These are phyloP conservation scores for Candida ortonii DNA, from an alignment of 805 yeast genomes.

Conservation along the genomic window DNA sequence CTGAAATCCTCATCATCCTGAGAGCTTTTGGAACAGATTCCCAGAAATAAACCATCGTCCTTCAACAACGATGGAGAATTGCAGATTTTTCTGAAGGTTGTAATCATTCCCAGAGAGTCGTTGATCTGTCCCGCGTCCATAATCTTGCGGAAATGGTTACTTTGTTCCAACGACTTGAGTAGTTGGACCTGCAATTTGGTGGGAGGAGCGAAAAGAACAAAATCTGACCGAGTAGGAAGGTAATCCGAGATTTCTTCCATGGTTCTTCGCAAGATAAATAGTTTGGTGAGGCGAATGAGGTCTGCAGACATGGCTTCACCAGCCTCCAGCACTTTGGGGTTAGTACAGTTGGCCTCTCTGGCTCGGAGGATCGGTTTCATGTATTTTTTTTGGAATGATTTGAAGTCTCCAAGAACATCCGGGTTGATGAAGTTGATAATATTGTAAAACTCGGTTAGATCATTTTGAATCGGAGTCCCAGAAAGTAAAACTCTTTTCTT, in stretches of 20 bases:
- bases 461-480: slow-evolving; percentile 76
- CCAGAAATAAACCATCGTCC: slow-evolving; percentile 46
- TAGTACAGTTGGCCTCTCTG: slow-evolving; percentile 60
- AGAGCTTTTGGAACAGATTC: slow-evolving; percentile 21
- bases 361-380: slow-evolving; percentile 71
- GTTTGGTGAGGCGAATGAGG: slow-evolving; percentile 58
- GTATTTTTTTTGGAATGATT: slow-evolving; percentile 55
- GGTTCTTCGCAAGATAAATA: slow-evolving; percentile 72
- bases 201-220: slow-evolving; percentile 76
- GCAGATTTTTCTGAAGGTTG: slow-evolving; percentile 74
- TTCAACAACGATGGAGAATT: slow-evolving; percentile 69
- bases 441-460: slow-evolving; percentile 75
- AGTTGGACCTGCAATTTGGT: slow-evolving; percentile 55
- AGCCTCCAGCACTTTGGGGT: slow-evolving; percentile 42
- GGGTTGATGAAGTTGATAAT: slow-evolving; percentile 84
- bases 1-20: slow-evolving; percentile 25
- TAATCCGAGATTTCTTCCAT: slow-evolving; percentile 51
- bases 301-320: slow-evolving; percentile 68
- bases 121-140: slow-evolving; percentile 30
- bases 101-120: slow-evolving; percentile 65
- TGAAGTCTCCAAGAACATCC: slow-evolving; percentile 64
- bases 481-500: slow-evolving; percentile 63
- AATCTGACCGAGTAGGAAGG: slow-evolving; percentile 73
- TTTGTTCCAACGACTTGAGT: slow-evolving; percentile 48
- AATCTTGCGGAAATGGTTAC: slow-evolving; percentile 34